Base-by-base conservation (phyloP, 2,329 filamentous ascomycete species). In the Aspergillus sp. region DNA sequence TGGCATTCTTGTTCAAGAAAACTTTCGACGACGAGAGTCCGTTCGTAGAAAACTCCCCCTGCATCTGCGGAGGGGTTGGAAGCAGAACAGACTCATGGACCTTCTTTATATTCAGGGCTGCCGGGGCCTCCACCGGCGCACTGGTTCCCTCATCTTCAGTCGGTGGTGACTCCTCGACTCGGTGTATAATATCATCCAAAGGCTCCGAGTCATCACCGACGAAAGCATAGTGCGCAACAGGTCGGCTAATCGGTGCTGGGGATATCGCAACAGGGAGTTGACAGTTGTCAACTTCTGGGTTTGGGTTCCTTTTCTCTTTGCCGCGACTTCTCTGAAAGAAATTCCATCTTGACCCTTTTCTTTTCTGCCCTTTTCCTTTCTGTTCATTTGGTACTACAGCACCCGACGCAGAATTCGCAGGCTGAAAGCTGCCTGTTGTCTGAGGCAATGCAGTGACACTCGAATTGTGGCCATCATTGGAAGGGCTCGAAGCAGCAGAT, bases 211-310 rank as follows among this genome's bases (percentile, higher is more conserved):
- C 51, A 26, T 63, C 53, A 36, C 74, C 72, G 37, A 74, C 55
- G 40, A 78, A 55, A 3, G 72, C 74, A 44, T 78, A 79, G 43
- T 76, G 74, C 6, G 74, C 68, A 32, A 74, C 56, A 12, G 67
- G 63, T 13, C 69, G 61, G 20, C 55, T 57, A 10, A 52, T 49
- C 5, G 54, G 44, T 14, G 57, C 42, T 3, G 55, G 47, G 16
- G 63, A 52, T 13, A 68, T 52, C 15, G 60, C 53, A 26, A 61
- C 61, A 32, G 61, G 48, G 24, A 67, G 52, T 32, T 64, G 55
- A 2, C 37, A 34, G 24, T 26, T 17, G 6, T 29, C 39, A 3
- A 33, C 24, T 6, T 45, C 41, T 11, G 49, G 47, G 24, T 44
- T 43, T 13, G 49, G 35, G 4, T 50, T 46, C 19, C 49, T 55